These are phyloP conservation scores for Xylaria polymorpha DNA, from an alignment of 2,329 filamentous ascomycete genomes.

Conservation along the genomic window DNA sequence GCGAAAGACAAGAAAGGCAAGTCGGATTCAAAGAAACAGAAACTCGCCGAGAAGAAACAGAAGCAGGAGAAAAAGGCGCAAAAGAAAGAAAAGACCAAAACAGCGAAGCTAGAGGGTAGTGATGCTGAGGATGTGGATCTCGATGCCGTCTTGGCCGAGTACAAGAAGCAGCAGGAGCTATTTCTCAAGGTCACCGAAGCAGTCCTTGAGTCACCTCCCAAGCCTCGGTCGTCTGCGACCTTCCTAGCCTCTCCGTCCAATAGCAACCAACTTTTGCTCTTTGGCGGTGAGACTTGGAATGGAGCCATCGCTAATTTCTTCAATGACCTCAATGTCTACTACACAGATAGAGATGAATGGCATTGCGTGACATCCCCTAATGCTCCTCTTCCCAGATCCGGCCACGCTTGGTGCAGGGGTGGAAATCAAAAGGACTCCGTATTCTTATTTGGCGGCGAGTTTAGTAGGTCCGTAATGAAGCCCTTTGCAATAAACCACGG, in stretches of 20 bases:
- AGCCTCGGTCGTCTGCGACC: slow-evolving; percentile 81
- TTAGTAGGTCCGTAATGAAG: slow-evolving; percentile 70
- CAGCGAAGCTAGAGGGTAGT: slow-evolving; percentile 79
- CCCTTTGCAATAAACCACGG: background rate
- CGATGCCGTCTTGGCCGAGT: slow-evolving; percentile 92
- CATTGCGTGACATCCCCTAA: slow-evolving; percentile 90
- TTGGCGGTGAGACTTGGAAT: slow-evolving; percentile 96
- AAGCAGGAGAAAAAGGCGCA: slow-evolving; percentile 92
- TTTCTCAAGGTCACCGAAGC: slow-evolving; percentile 94
- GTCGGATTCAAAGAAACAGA: slow-evolving; percentile 58
- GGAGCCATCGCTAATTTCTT: slow-evolving; percentile 82
- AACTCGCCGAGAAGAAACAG: slow-evolving; percentile 70
- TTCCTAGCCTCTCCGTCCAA: slow-evolving; percentile 88
- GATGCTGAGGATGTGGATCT: slow-evolving; percentile 94
- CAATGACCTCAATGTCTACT: slow-evolving; percentile 74
- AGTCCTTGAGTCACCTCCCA: slow-evolving; percentile 75
- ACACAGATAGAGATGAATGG: slow-evolving; percentile 91
- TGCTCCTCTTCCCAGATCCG: slow-evolving; percentile 87
- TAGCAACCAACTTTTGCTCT: slow-evolving; percentile 87
- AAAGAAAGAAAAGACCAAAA: slow-evolving; percentile 81
- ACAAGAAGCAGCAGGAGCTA: slow-evolving; percentile 90
- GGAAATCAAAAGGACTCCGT: slow-evolving; percentile 83
- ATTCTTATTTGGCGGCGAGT: slow-evolving; percentile 96
- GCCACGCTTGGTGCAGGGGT: slow-evolving; percentile 93
- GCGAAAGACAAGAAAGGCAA: slow-evolving; percentile 60